Base-by-base conservation (phyloP, 371 early-diverging fungal species). In the Haplosporangium sp. region DNA sequence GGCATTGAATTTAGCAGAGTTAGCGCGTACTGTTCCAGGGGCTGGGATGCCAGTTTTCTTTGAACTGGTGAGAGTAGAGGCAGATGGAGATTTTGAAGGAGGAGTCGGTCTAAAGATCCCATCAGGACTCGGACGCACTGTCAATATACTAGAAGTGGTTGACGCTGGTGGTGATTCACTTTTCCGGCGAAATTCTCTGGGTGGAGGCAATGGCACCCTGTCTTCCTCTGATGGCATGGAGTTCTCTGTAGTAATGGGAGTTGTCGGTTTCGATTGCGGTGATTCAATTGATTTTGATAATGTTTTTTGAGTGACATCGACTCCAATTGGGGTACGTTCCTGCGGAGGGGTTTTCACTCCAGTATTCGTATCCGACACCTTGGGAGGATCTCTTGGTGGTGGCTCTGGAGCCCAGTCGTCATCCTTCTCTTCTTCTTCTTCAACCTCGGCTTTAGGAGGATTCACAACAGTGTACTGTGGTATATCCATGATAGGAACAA, bases 121-220 rank as follows among this genome's bases (percentile, higher is more conserved):
- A 52, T 55, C 53, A 3, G 63, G 15, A 4, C 19, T 19, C 2
- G 60, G 45, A 11, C 37, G 4, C 0, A 53, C 47, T 7, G 70
- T 34, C 13, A 53, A 27, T 0, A 61, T 59, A 11, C 17, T n/a
- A 19, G 61, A 42, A 6, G 39, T 19, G 4, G 74, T 40, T 6
- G 48, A n/a, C 0, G 52, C 42, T 8, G 67, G 42, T 5, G 73
- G 53, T 10, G 72, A 38, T 2, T 53, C 27, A 38, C 63, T 70
- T 50, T 78, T 72, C n/a, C 70, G 69, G 5, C 70, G 73, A 50
- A 78, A 73, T 38, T 78, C 78, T 50, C 78, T 62, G 1, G 78
- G 78, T 9, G 70, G 73, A 19, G 78, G 77, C 59, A 77, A 27
- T 1, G 77, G 77, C 20, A 71, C 44, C 53, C 69, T 53, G 20